phyloP scores from a whole-genome alignment of 768 basidiomycete species.

The Pilatotrama ljubarskyi region DNA sequence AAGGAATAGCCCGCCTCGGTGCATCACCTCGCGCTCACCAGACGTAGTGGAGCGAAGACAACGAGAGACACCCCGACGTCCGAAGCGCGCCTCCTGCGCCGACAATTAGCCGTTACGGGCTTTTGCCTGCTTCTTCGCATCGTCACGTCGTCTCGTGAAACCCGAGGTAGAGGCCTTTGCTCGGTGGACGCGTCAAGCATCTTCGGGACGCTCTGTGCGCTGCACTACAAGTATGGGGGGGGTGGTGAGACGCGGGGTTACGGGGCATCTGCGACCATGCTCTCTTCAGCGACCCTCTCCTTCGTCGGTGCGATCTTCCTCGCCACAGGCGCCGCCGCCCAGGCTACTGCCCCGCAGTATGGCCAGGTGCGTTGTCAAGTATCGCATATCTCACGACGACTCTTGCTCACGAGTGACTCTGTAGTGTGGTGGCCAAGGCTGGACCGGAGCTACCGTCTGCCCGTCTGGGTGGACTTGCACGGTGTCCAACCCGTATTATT shows the following conservation, averaged over 20 bases:
- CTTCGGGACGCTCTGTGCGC: neutral
- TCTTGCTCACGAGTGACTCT: neutral
- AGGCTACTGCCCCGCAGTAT: conserved; percentile 27
- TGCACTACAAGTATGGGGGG: conserved; percentile 3
- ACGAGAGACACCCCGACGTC: neutral
- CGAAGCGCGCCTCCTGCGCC: neutral
- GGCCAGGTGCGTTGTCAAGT: conserved; percentile 24
- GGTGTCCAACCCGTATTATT: conserved; percentile 48
- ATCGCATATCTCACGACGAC: neutral
- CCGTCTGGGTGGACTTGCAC: conserved; percentile 48
- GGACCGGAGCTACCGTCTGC: conserved; percentile 53
- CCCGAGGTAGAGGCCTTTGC: conserved; percentile 20
- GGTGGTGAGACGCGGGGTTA: neutral
- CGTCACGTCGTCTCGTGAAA: neutral
- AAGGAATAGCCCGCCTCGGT: neutral
- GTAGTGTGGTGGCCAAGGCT: conserved; percentile 55
- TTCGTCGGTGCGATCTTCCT: conserved; percentile 21
- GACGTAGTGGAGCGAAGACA: neutral
- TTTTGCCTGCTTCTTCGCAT: neutral
- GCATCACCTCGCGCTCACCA: neutral
- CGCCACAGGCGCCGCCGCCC: conserved; percentile 23
- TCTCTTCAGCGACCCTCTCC: conserved; percentile 16
- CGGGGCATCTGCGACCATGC: conserved; percentile 9
- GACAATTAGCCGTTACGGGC: conserved; percentile 9
- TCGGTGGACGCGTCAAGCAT: conserved; percentile 2